Evolutionary conservation across 352 stramenopile species (phyloP), one percentile per base, ranked within the genome.

Genomic region (Phytophthora brassicae): DNA sequence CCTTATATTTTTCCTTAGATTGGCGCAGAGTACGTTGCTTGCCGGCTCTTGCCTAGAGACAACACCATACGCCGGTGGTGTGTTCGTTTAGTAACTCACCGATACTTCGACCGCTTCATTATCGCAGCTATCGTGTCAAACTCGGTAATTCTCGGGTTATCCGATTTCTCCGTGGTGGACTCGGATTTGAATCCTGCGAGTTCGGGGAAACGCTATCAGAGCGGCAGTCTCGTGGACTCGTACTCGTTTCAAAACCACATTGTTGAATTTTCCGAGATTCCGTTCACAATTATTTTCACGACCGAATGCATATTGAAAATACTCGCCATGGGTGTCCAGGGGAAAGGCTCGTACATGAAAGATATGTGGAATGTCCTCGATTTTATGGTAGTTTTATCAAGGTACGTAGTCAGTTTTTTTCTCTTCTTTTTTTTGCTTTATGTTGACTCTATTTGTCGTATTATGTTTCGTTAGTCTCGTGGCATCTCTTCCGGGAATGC

Each of bases 301-400:
- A 24, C 85, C 1, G 94, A 98, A 57, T 86, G 82, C 14, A 36
- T 88, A 7, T 60, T 98, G n/a, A 98, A 98, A 66, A 94, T 98
- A 36, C 64, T 97, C 11, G 87, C 88, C 0, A 81, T 97, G 66
- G 92, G 92, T 0, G 81, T 95, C 6, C 24, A 85, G 6, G 64
- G 72, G 3, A 63, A 80, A 26, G 80, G 88, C 2, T 79, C 74
- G 12, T 98, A 97, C 59, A 63, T 93, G 0, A 67, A 77, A 3
- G 89, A 98, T 64, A 68, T 70, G 4, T 98, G 91, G 92, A 98
- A 98, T 44, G 62, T 92, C 17, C 75, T 98, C 22, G 93, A 98
- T 60, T 98, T 98, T 63, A 69, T 96, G 24, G 90, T 98, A 28
- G 92, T 98, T 47, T 42, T 94, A 13, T 87, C 87, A 17, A 93